Base-by-base conservation (phyloP, 2,329 filamentous ascomycete genomes). In the Piedraia hortae region DNA sequence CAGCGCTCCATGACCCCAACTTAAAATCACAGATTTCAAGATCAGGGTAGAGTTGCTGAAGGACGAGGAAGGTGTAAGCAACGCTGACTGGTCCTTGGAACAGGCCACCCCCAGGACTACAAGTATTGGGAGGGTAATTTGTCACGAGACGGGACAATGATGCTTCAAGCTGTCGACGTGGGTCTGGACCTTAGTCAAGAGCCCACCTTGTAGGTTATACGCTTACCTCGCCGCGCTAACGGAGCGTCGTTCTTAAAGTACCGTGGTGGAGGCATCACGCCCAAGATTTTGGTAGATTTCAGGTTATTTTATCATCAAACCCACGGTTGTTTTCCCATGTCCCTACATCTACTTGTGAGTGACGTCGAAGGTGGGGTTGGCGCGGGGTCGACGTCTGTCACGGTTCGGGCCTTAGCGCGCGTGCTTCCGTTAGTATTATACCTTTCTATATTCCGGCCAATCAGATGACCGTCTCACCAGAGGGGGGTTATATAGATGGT, bases 1-100 rank as follows among this genome's bases (percentile, higher is more conserved):
- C 50, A 6, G 51, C 50, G 10, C 46, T 50, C 52, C 52, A 56
- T 18, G 45, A 48, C 27, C 50, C 51, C 23, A 56, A 36, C 4
- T 46, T 43, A 16, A 46, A 46, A 21, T 45, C 46, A 29, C 51
- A 51, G 27, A 56, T 42, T 10, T 41, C 40, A 25, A 55, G 31
- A 27, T 55, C 48, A 2, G 50, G 47, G 29, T 56, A 56, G 24
- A 52, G 36, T 24, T 46, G 46, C 27, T 54, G 51, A 4, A 56
- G 46, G 10, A 51, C 43, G 28, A 53, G 50, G 37, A 56, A 53
- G 14, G 51, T 42, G 31, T 51, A 56, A 13, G 53, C 51, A 18
- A 56, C 45, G 21, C 44, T 49, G 20, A 53, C 48, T 5, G 52
- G 50, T 9, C 53, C 53, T 36, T 53, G 50, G 39, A 53, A 56